These are phyloP conservation scores for Ceratobasidium papillatum DNA, from an alignment of 1,284 basidiomycete genomes.

Conservation along the genomic window DNA sequence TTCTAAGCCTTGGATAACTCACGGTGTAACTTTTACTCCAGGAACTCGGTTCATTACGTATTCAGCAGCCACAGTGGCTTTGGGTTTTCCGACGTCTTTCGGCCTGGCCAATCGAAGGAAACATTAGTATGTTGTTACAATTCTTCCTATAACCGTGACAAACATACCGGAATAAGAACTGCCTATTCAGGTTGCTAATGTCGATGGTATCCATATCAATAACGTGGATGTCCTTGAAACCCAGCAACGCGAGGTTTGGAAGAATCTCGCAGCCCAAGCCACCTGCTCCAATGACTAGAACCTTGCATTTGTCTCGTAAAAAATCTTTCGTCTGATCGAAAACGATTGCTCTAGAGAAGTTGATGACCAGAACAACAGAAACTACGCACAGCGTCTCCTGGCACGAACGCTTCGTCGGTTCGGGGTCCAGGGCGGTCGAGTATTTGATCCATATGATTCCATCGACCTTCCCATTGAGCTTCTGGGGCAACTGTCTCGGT, in stretches of 20 bases:
- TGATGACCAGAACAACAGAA: slow-evolving; percentile 41
- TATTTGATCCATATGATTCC: slow-evolving; percentile 82
- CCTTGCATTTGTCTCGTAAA: slow-evolving; percentile 84
- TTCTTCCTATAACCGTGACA: background rate
- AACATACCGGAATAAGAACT: slow-evolving; percentile 93
- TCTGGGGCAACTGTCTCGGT: background rate
- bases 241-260: slow-evolving; percentile 90
- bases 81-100: slow-evolving; percentile 93
- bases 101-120: slow-evolving; percentile 59
- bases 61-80: slow-evolving; percentile 92
- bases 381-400: slow-evolving; percentile 71
- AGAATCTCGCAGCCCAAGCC: slow-evolving; percentile 96
- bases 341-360: slow-evolving; percentile 45
- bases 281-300: slow-evolving; percentile 96
- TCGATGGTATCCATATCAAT: slow-evolving; percentile 99
- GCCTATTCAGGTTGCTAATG: slow-evolving; percentile 97
- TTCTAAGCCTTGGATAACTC: slow-evolving; percentile 52
- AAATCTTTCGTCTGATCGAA: slow-evolving; percentile 83
- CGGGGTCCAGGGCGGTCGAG: slow-evolving; percentile 82
- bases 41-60: slow-evolving; percentile 96
- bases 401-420: slow-evolving; percentile 73
- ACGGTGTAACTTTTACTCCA: slow-evolving; percentile 94
- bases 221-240: slow-evolving; percentile 98
- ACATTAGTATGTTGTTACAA: background rate
- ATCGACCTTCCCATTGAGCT: slow-evolving; percentile 72